Evolutionary conservation across 352 stramenopile genomes (phyloP).

Genomic region (Phytophthora idaei): DNA sequence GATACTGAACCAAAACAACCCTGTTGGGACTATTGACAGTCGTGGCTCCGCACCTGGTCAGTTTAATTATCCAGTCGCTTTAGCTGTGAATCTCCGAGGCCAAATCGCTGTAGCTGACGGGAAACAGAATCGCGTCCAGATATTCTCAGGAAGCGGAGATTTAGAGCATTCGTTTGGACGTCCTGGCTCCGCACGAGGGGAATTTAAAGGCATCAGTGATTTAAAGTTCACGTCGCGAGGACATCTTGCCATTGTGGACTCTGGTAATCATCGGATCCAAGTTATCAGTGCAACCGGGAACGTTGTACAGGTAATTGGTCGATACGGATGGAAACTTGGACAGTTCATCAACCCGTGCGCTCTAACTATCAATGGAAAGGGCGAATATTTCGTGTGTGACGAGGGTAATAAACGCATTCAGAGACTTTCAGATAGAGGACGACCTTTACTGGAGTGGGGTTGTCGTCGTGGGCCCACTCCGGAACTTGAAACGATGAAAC

Average conservation of each 20-base stretch:
- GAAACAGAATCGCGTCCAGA: slow-evolving; percentile 60
- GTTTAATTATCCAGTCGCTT: slow-evolving; percentile 53
- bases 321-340: slow-evolving; percentile 33
- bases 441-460: slow-evolving; percentile 50
- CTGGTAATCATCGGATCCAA: slow-evolving; percentile 64
- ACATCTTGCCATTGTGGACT: slow-evolving; percentile 58
- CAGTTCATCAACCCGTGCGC: slow-evolving; percentile 48
- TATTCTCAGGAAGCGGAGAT: slow-evolving; percentile 59
- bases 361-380: slow-evolving; percentile 44
- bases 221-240: slow-evolving; percentile 58
- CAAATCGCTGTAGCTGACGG: slow-evolving; percentile 63
- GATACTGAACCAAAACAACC: slow-evolving; percentile 11
- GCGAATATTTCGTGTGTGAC: slow-evolving; percentile 68
- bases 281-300: slow-evolving; percentile 53
- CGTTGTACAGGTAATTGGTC: slow-evolving; percentile 46
- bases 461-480: slow-evolving; percentile 27
- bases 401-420: slow-evolving; percentile 67
- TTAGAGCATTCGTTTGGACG: slow-evolving; percentile 58
- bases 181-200: slow-evolving; percentile 40
- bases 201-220: slow-evolving; percentile 56
- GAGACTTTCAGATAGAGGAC: slow-evolving; percentile 50
- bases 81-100: slow-evolving; percentile 55
- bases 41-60: slow-evolving; percentile 46
- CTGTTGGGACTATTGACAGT: slow-evolving; percentile 34
- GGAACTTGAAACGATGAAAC: background rate